A percentile compares a stretch with the other conserved stretches of the same genome.
Evolutionary conservation across 73 alveolate species (phyloP).

Genomic region (Paramecium sonneborni): DNA sequence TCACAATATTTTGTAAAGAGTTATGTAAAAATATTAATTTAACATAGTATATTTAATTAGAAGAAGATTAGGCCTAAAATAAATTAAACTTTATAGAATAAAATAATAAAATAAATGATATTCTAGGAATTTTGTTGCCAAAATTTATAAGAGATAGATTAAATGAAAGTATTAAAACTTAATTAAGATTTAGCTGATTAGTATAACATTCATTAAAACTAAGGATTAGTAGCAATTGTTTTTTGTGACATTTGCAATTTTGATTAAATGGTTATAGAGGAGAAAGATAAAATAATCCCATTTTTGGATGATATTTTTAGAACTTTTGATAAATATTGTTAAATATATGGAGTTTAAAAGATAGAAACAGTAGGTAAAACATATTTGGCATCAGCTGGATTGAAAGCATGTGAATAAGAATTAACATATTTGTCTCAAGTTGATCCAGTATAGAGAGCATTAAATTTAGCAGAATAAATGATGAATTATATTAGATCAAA

Average conservation of each 20-base stretch:
- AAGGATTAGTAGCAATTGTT: conserved; percentile 45
- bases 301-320: conserved; percentile 54
- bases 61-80: conserved; percentile 29
- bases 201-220: conserved; percentile 41
- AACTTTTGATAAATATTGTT: conserved; percentile 55
- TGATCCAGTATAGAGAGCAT: conserved; percentile 63
- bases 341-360: conserved; percentile 46
- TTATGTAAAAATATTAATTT: background rate
- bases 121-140: conserved; percentile 49
- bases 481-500: conserved; percentile 6
- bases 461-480: conserved; percentile 42
- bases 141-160: conserved; percentile 54
- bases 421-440: conserved; percentile 33
- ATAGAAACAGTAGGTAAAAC: conserved; percentile 68
- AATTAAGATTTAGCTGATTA: background rate
- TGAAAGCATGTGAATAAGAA: conserved; percentile 53
- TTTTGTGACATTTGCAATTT: conserved; percentile 63
- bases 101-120: conserved; percentile 53
- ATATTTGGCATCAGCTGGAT: conserved; percentile 63
- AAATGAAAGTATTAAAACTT: conserved; percentile 23
- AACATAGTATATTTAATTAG: background rate
- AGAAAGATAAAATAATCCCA: conserved; percentile 14
- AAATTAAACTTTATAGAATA: conserved; percentile 37
- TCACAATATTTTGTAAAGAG: background rate
- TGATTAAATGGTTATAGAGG: conserved; percentile 56